phyloP scores from a whole-genome alignment of 1,284 basidiomycete species.

The Fomes fomentarius region DNA sequence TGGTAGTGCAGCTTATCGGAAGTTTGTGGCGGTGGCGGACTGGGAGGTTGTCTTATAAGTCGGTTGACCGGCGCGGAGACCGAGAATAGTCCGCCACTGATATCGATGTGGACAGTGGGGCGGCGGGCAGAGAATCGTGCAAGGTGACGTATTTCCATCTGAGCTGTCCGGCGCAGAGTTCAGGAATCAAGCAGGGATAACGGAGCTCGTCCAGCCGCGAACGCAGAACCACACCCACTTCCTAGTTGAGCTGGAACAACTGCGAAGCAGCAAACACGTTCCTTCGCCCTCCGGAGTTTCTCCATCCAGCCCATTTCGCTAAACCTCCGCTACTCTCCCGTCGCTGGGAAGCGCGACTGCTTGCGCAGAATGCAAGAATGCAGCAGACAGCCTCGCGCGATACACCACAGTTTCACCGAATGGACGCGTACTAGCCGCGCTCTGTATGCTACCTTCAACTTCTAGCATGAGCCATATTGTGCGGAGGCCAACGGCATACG shows the following conservation, averaged over 20 bases:
- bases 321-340: background rate
- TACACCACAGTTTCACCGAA: background rate
- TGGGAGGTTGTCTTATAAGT: conserved; percentile 25
- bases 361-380: background rate
- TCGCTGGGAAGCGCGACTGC: background rate
- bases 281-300: conserved; percentile 18
- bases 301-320: conserved; percentile 9
- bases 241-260: conserved; percentile 19
- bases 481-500: background rate
- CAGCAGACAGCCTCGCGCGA: background rate
- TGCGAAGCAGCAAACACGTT: conserved; percentile 8
- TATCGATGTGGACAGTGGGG: conserved; percentile 23
- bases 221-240: conserved; percentile 19
- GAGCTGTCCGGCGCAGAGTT: background rate
- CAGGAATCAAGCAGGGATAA: no score
- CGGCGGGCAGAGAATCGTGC: no score
- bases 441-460: no score
- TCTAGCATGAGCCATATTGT: background rate
- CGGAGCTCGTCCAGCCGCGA: conserved; percentile 1
- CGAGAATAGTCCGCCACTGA: conserved; percentile 31
- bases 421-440: background rate
- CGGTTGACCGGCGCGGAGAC: conserved; percentile 14
- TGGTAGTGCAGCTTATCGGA: conserved; percentile 22
- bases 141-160: no score
- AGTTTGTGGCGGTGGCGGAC: background rate